Evolutionary conservation across 129 eudicot genomes (phyloP).

Genomic region (Escallonia rubra): DNA sequence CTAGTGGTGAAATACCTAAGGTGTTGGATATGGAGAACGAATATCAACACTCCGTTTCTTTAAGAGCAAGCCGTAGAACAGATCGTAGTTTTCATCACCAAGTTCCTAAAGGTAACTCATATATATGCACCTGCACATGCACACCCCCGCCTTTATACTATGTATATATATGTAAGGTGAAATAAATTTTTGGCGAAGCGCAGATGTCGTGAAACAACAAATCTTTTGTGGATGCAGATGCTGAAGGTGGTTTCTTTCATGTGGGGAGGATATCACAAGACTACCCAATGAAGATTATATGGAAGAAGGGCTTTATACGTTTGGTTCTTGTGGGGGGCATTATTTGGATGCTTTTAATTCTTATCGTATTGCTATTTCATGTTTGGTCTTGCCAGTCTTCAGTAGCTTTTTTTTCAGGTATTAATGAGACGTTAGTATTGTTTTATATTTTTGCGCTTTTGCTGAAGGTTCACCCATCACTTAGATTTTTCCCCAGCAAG

Average conservation of each 20-base stretch:
- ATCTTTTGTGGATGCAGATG: slow-evolving; percentile 31
- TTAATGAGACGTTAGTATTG: background rate
- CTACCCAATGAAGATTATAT: slow-evolving; percentile 45
- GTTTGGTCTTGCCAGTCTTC: slow-evolving; percentile 95
- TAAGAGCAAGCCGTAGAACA: slow-evolving; percentile 52
- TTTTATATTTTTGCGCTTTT: background rate
- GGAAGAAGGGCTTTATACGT: slow-evolving; percentile 89
- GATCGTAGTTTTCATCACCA: slow-evolving; percentile 25
- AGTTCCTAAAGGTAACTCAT: slow-evolving; percentile 31
- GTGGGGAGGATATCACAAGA: slow-evolving; percentile 54
- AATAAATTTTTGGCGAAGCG: background rate
- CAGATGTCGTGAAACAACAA: background rate
- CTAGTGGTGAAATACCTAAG: slow-evolving; percentile 14
- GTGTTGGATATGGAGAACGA: slow-evolving; percentile 35
- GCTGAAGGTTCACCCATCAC: background rate
- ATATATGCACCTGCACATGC: no score
- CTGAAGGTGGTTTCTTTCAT: slow-evolving; percentile 32
- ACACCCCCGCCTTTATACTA: background rate
- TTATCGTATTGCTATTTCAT: slow-evolving; percentile 65
- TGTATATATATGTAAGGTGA: background rate
- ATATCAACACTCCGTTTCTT: slow-evolving; percentile 37
- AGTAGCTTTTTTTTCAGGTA: slow-evolving; percentile 85
- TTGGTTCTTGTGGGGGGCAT: slow-evolving; percentile 88
- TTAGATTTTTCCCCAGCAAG: no score
- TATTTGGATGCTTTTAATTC: slow-evolving; percentile 82